Evolutionary conservation across 148 eudicot genomes (phyloP).

Genomic region (Rhododendron vialii): DNA sequence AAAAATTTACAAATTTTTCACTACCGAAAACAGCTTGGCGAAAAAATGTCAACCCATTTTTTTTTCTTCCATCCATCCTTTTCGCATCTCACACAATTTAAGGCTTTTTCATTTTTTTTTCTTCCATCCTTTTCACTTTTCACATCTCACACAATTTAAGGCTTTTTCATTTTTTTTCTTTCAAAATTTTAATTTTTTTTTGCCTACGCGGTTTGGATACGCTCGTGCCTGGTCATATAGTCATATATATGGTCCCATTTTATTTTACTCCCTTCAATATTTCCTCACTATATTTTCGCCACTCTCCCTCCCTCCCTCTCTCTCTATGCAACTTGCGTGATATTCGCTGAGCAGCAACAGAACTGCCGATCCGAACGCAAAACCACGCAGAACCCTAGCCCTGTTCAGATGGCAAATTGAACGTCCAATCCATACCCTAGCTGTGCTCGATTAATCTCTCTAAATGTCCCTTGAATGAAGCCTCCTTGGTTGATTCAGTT

Average conservation of each 20-base stretch:
- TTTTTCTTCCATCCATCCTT: too few relatives aligned
- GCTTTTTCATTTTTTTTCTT: too few relatives aligned
- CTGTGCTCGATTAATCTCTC: background rate
- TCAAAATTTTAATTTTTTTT: too few relatives aligned
- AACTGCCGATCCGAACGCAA: constrained; percentile 12
- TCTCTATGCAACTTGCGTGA: background rate
- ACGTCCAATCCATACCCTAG: constrained; percentile 11
- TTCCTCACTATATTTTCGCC: background rate
- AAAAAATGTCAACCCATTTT: too few relatives aligned
- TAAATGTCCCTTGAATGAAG: constrained; percentile 50
- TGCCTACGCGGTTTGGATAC: background rate
- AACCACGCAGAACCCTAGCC: constrained; percentile 20
- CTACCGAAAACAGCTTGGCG: too few relatives aligned
- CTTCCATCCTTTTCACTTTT: too few relatives aligned
- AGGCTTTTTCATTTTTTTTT: too few relatives aligned
- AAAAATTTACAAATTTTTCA: too few relatives aligned
- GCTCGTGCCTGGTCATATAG: background rate
- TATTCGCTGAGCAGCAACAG: background rate
- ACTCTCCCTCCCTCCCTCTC: background rate
- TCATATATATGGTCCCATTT: background rate
- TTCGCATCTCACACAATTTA: too few relatives aligned
- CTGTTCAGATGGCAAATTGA: constrained; percentile 7
- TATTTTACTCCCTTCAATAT: background rate
- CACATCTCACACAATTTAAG: too few relatives aligned
- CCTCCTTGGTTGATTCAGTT: constrained; percentile 36